Evolutionary conservation across 768 basidiomycete genomes (phyloP).

Genomic region (Exidia glandulosa): DNA sequence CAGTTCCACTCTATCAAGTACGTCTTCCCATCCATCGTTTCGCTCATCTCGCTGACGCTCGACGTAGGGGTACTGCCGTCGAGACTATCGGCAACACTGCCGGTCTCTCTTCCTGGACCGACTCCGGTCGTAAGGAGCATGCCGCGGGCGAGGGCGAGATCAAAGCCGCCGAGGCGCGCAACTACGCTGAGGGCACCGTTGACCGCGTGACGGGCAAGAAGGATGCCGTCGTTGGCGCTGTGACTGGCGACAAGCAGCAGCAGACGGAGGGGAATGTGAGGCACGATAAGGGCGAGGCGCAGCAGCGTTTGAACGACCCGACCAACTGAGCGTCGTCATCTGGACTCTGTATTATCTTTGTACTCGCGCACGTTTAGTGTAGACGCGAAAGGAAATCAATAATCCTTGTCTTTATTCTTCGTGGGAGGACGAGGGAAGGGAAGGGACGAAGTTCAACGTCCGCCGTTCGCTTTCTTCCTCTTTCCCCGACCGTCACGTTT

Average conservation of each 20-base stretch:
- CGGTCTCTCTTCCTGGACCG: conserved; percentile 4
- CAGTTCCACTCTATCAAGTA: conserved; percentile 31
- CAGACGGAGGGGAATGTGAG: conserved; percentile 40
- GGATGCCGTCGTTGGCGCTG: conserved; percentile 41
- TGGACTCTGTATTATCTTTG: no score
- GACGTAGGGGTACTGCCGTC: conserved; percentile 15
- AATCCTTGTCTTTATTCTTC: no score
- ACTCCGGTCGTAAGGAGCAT: conserved; percentile 26
- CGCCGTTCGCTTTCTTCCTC: no score
- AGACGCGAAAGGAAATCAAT: no score
- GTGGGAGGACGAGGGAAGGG: no score
- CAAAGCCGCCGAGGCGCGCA: conserved; percentile 34
- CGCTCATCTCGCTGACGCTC: background rate
- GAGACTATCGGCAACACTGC: conserved; percentile 7
- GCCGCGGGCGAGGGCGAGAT: conserved; percentile 36
- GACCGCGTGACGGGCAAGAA: conserved; percentile 40
- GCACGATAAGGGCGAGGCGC: conserved; percentile 42
- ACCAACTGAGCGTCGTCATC: background rate
- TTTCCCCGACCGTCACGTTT: no score
- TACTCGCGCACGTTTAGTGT: no score
- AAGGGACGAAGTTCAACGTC: no score
- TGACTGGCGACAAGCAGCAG: conserved; percentile 43
- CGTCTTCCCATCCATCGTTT: background rate
- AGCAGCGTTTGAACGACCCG: conserved; percentile 42
- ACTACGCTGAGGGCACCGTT: conserved; percentile 34